Conservation (phyloP, 352 stramenopile species). For the Phytophthora citricola region DNA sequence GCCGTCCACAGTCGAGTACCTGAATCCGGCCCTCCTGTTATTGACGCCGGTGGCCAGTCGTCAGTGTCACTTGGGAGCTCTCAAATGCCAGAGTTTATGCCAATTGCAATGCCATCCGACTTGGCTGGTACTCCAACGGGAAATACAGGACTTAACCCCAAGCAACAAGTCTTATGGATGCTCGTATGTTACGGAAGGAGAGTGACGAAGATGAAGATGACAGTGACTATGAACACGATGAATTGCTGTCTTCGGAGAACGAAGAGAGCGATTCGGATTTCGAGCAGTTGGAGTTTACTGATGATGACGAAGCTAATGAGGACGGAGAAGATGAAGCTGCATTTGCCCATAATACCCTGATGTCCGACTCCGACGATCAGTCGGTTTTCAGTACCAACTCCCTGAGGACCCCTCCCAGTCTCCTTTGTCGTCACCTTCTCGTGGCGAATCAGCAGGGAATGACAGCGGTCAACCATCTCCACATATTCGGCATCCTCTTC, state of each 20-base stretch:
- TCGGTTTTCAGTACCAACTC: conserved; percentile 31
- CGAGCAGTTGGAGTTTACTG: conserved; percentile 76
- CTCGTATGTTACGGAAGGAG: conserved; percentile 23
- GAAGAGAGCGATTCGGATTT: conserved; percentile 83
- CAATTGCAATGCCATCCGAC: conserved; percentile 30
- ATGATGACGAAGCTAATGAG: conserved; percentile 56
- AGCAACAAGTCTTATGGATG: conserved; percentile 16
- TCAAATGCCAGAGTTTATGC: conserved; percentile 23
- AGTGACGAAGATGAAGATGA: conserved; percentile 69
- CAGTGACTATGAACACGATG: conserved; percentile 87
- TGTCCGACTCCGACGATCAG: conserved; percentile 39
- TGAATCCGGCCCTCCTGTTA: background rate
- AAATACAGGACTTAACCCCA: conserved; percentile 9
- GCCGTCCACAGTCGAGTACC: background rate
- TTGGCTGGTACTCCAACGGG: background rate
- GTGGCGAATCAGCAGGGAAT: background rate
- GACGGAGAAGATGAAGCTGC: conserved; percentile 35
- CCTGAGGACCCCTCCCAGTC: conserved; percentile 16
- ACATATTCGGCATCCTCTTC: conserved; percentile 50
- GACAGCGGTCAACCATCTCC: conserved; percentile 11
- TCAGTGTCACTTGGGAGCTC: background rate
- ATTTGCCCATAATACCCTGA: conserved; percentile 23
- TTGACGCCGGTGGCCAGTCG: background rate
- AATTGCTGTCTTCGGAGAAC: conserved; percentile 75
- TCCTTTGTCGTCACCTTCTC: conserved; percentile 16